Evolutionary conservation across 208 protist genomes (phyloP).

Genomic region (Kentomonas sorsogonicus): DNA sequence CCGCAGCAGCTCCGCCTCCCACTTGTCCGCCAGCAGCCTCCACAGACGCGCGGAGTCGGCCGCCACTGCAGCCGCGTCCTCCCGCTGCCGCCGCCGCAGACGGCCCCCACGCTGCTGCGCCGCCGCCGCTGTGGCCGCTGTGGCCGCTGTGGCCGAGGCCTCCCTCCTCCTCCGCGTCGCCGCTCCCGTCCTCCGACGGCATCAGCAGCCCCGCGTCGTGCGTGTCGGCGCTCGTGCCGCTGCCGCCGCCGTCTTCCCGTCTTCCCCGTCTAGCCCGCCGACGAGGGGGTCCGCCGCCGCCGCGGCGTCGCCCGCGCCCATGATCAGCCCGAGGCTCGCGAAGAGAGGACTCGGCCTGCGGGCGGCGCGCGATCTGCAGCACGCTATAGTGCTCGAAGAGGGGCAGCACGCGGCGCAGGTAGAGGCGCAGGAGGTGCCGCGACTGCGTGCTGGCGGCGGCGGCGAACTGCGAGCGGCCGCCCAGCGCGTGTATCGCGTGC

Average conservation of each 20-base stretch:
- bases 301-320: slow-evolving; percentile 12
- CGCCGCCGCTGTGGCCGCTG: no score
- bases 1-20: slow-evolving; percentile 36
- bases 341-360: slow-evolving; percentile 30
- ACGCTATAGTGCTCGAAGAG: slow-evolving; percentile 33
- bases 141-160: no score
- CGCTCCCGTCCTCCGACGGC: no score
- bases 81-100: no score
- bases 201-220: no score
- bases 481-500: slow-evolving; percentile 10
- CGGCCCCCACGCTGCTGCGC: no score
- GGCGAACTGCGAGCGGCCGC: slow-evolving; percentile 11
- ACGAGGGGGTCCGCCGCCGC: no score
- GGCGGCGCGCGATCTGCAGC: slow-evolving; percentile 24
- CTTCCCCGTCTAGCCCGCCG: no score
- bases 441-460: not conserved
- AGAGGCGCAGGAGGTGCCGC: slow-evolving; percentile 9
- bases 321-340: slow-evolving; percentile 19
- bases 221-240: no score
- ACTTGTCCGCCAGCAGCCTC: slow-evolving; percentile 32
- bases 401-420: slow-evolving; percentile 18
- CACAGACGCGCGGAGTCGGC: slow-evolving; percentile 45
- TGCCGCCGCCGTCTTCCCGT: no score
- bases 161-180: no score
- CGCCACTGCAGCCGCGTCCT: no score